Evolutionary conservation across 2,329 filamentous ascomycete species (phyloP).

Genomic region (Colletotrichum sp.): DNA sequence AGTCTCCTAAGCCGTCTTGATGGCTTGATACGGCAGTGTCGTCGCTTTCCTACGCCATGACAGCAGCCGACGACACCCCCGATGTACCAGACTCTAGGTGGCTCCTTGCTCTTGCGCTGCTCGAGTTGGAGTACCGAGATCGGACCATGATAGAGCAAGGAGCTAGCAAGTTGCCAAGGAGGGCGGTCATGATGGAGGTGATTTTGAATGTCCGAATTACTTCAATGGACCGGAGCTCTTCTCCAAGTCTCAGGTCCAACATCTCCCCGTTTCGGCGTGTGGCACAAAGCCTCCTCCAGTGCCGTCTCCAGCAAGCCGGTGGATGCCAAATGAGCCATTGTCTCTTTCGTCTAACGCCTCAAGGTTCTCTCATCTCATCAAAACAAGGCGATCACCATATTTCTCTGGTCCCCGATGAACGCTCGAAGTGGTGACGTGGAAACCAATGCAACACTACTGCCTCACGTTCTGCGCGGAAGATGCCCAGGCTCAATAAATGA

Average conservation of each 20-base stretch:
- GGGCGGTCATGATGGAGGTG: background rate
- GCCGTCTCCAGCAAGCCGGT: background rate
- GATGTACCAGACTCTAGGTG: background rate
- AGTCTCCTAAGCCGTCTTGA: background rate
- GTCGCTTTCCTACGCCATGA: background rate
- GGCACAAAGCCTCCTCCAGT: background rate
- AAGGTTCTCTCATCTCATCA: too few relatives aligned
- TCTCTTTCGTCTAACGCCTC: too few relatives aligned
- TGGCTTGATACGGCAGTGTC: background rate
- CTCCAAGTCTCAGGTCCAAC: background rate
- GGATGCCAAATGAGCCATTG: too few relatives aligned
- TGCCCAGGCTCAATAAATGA: background rate
- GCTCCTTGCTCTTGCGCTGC: background rate
- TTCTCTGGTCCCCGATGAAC: background rate
- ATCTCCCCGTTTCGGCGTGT: background rate
- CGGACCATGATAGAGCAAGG: background rate
- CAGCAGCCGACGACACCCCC: background rate
- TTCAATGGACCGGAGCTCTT: background rate
- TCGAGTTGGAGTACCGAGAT: background rate
- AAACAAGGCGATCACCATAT: too few relatives aligned
- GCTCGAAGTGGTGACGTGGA: background rate
- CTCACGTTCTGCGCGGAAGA: background rate
- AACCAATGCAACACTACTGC: background rate
- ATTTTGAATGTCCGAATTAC: background rate
- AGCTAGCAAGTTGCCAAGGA: background rate